Conservation (phyloP, 176 grass and related monocot species). For the Tillandsia fasciculata region DNA sequence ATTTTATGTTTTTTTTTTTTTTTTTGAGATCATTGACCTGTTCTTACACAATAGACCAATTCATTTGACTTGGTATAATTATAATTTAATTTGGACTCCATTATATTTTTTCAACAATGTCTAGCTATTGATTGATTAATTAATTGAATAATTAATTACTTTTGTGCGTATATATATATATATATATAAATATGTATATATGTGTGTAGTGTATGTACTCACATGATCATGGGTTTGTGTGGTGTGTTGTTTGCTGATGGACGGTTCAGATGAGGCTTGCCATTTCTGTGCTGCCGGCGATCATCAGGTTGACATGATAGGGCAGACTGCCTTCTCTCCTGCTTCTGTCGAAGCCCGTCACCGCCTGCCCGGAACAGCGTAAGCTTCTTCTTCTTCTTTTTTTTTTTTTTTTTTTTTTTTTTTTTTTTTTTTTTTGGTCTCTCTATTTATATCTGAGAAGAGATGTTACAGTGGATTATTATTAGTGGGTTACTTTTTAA, state of each 20-base stretch:
- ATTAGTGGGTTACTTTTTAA: too few relatives aligned
- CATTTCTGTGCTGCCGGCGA: not conserved
- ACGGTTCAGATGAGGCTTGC: not conserved
- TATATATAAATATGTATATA: not conserved
- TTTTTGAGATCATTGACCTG: not conserved
- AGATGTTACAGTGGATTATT: too few relatives aligned
- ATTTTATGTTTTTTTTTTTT: not conserved
- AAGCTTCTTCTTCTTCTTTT: not conserved
- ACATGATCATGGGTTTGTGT: conserved; percentile 1
- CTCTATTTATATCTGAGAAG: too few relatives aligned
- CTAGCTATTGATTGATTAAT: too few relatives aligned
- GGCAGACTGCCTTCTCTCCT: not conserved
- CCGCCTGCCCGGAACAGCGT: not conserved
- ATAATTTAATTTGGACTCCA: too few relatives aligned
- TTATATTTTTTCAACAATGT: too few relatives aligned
- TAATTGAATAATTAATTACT: too few relatives aligned
- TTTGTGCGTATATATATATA: too few relatives aligned
- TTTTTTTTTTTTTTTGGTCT: too few relatives aligned
- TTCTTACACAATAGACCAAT: not conserved
- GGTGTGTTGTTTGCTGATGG: not conserved
- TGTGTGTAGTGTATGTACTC: not conserved
- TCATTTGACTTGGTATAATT: not conserved
- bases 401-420: not conserved
- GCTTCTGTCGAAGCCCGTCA: not conserved
- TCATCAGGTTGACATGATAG: not conserved